A percentile compares a stretch with the other conserved stretches of the same genome.
These are phyloP conservation scores for Chrysanthemum lavandulifolium DNA, from an alignment of 129 eudicot genomes.

Conservation along the genomic window DNA sequence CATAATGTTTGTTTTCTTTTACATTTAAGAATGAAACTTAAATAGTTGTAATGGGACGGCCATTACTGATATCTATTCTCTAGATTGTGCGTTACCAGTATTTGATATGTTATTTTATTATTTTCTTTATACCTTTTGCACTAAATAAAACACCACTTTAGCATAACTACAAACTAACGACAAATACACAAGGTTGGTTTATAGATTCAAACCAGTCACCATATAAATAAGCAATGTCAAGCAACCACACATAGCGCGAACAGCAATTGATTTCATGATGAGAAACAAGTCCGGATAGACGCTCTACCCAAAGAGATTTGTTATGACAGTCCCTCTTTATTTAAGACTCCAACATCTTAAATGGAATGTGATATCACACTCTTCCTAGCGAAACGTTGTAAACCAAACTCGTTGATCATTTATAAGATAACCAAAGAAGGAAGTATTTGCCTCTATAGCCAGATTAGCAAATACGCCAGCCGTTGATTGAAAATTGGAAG, in stretches of 20 bases:
- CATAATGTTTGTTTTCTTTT: no score
- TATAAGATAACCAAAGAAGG: background rate
- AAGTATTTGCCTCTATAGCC: background rate
- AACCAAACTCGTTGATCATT: background rate
- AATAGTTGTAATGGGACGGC: background rate
- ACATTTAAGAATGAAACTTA: no score
- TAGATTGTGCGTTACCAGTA: background rate
- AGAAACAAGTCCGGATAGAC: slow-evolving; percentile 11
- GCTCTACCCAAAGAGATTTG: background rate
- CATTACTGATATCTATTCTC: background rate
- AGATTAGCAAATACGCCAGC: background rate
- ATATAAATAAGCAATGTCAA: background rate
- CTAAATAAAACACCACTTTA: background rate
- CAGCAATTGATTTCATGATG: background rate
- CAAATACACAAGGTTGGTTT: background rate
- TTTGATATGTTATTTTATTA: background rate
- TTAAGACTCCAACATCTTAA: background rate
- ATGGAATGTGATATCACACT: background rate
- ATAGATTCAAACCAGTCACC: slow-evolving; percentile 8
- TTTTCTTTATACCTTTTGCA: slow-evolving; percentile 1
- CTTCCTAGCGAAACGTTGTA: background rate
- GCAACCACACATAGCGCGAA: no score
- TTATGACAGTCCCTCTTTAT: background rate
- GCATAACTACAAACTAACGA: background rate
- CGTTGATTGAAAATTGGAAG: background rate